Evolutionary conservation across 495 filamentous ascomycete species (phyloP).

Genomic region (Neurospora sp.): DNA sequence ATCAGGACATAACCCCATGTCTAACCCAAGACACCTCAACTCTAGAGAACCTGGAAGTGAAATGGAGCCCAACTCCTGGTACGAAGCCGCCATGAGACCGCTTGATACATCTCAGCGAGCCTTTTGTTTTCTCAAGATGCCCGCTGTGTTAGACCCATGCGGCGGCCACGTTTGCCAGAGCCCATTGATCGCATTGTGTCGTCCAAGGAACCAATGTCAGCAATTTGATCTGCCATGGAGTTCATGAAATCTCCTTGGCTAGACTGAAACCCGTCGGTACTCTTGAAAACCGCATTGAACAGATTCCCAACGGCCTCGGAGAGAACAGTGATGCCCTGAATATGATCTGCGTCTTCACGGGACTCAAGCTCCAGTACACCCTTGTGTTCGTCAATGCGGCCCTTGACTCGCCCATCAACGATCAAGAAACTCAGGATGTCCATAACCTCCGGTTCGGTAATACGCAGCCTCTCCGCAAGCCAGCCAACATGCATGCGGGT

Average conservation of each 20-base stretch:
- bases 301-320: conserved; percentile 55
- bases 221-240: neutral
- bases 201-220: neutral
- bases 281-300: conserved; percentile 55
- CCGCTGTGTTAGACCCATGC: neutral
- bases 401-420: conserved; percentile 74
- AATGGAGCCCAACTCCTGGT: neutral
- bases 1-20: neutral
- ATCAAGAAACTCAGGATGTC: conserved; percentile 92
- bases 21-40: neutral
- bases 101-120: neutral
- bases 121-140: neutral
- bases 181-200: neutral
- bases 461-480: conserved; percentile 76
- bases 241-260: neutral
- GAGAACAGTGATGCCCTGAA: conserved; percentile 66
- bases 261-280: conserved; percentile 56
- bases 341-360: conserved; percentile 60
- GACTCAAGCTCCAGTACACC: conserved; percentile 76
- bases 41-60: neutral
- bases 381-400: conserved; percentile 78
- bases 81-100: neutral
- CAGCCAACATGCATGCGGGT: conserved; percentile 81
- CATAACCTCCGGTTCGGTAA: conserved; percentile 74
- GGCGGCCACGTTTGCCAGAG: neutral